Base-by-base conservation (phyloP, 2,329 filamentous ascomycete genomes). In the Escovopsis sp. region DNA sequence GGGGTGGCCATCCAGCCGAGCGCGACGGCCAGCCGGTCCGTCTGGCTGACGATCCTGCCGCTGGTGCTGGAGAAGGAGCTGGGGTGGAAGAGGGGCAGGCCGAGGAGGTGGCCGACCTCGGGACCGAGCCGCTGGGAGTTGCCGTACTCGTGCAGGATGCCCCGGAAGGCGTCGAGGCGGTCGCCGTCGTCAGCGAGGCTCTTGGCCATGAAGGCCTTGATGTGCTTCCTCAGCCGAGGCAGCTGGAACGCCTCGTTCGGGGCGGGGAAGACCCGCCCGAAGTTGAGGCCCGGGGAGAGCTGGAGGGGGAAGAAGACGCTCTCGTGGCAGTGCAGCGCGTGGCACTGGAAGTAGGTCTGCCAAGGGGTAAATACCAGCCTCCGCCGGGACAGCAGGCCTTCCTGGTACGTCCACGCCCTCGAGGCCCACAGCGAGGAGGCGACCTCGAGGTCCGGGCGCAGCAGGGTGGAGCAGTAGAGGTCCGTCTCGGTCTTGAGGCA, bases 301-400 rank as follows among this genome's bases (percentile, higher is more conserved):
- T 50, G 45, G 8, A 60, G 44, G 14, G 55, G 51, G 13, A 53
- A 39, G 5, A 48, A 48, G 5, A 60, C 46, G 35, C 50, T 56
- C 39, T 60, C 57, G 36, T 57, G 53, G 34, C 55, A 60, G 41
- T 59, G 55, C 11, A 59, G 40, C 8, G 47, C 40, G 21, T 50
- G 48, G 40, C 57, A 60, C 36, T 60, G 57, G 32, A 57, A 60
- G 41, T 60, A 60, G 4, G 48, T 47, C 41, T 60, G 57, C 3
- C 52, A 56, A 11, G 50, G 45, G 2, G 55, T 58, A 31, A 60
- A 54, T 18, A 59, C 45, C 19, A 60, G 51, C 10, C 55, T 49
- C 5, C 55, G 50, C 6, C 50, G 49, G 3, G 56, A 49, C 21
- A 59, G 43, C 5, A 58, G 45, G 8, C 55, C 55, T 38, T 60